Conservation (phyloP, 169 alveolate species). For the Blepharisma undulans region DNA sequence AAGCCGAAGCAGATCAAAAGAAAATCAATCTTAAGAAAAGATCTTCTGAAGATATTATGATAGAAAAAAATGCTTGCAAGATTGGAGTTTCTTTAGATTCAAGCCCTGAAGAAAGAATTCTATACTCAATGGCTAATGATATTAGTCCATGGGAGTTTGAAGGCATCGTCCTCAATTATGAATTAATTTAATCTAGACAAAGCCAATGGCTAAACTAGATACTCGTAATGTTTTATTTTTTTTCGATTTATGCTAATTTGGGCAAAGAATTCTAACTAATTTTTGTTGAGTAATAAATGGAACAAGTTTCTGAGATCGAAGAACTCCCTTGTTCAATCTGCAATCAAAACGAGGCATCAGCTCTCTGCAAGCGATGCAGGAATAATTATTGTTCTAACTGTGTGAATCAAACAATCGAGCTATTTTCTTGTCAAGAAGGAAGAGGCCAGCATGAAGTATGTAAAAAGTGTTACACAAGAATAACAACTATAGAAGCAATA, state of each 20-base stretch:
- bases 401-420: background rate
- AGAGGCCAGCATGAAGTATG: background rate
- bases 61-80: background rate
- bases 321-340: background rate
- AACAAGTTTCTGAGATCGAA: background rate
- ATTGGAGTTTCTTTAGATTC: background rate
- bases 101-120: background rate
- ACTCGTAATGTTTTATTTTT: background rate
- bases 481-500: background rate
- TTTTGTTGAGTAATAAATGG: background rate
- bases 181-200: background rate
- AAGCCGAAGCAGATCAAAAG: background rate
- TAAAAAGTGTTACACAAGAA: background rate
- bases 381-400: background rate
- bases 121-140: conserved; percentile 8
- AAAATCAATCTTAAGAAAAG: background rate
- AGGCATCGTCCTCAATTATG: background rate
- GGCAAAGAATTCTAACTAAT: background rate
- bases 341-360: background rate
- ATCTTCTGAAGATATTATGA: background rate
- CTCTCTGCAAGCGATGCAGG: background rate
- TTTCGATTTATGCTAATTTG: background rate
- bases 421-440: background rate
- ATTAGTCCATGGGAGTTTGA: background rate
- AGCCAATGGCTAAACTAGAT: background rate